phyloP scores from a whole-genome alignment of 441 rosid species.

The Eutrema salsugineum region DNA sequence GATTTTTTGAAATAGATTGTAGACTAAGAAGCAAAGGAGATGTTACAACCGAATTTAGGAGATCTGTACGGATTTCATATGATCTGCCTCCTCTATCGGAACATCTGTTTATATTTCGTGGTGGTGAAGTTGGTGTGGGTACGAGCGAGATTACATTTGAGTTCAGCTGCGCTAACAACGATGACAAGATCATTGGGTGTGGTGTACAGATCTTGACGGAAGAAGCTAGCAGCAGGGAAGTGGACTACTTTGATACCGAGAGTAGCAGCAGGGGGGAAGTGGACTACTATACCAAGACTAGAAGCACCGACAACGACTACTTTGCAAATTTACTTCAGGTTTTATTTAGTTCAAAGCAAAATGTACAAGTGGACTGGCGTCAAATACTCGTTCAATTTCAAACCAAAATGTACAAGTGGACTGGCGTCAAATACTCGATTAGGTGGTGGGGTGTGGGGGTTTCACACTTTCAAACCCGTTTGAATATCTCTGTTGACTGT shows the following conservation, averaged over 20 bases:
- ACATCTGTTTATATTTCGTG: background rate
- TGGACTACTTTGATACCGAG: background rate
- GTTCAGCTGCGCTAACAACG: background rate
- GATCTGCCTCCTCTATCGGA: background rate
- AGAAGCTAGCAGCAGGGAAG: background rate
- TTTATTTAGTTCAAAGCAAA: too few relatives aligned
- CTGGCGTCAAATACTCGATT: too few relatives aligned
- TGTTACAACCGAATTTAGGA: background rate
- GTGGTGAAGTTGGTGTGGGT: background rate
- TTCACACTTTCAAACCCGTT: too few relatives aligned
- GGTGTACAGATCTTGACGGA: constrained; percentile 10
- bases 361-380: too few relatives aligned
- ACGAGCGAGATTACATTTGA: background rate
- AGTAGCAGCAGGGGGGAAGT: background rate
- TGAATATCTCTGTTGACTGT: too few relatives aligned
- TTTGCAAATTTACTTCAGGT: too few relatives aligned
- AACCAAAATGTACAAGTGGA: too few relatives aligned
- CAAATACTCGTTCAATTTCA: too few relatives aligned
- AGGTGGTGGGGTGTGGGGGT: too few relatives aligned
- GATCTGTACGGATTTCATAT: too few relatives aligned
- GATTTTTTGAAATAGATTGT: background rate
- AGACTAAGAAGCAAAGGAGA: background rate
- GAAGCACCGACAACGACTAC: background rate
- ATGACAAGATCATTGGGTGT: background rate
- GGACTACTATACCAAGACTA: background rate